Evolutionary conservation across 2,329 filamentous ascomycete species (phyloP), one percentile per base, ranked within the genome.

Genomic region (Aspergillus tubingensis): DNA sequence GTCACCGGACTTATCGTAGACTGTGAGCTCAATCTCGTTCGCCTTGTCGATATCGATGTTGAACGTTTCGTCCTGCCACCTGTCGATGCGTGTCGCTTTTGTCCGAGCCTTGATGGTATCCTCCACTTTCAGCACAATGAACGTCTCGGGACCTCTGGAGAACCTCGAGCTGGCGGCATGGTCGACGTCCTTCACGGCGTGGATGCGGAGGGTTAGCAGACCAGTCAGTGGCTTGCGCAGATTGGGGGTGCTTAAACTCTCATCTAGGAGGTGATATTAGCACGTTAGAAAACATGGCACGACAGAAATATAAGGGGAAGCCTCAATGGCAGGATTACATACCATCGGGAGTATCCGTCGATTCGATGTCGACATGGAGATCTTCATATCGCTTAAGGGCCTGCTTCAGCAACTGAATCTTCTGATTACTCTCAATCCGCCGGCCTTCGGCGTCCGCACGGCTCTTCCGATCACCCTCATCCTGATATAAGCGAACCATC

Each of bases 391-490:
- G 85, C 80, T 96, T 96, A 73, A 99, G 83, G 52, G 95, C 93
- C 80, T 98, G 93, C 80, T 96, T 96, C 66, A 99, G 82, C 65
- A 99, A 84, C 70, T 96, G 88, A 52, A 99, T 97, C 81, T 99
- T 99, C 77, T 98, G 94, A 76, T 93, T 96, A 80, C 94, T 98
- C 80, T 99, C 95, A 62, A 96, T 89, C 60, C 91, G 86, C 72
- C 92, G 88, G 53, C 89, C 91, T 69, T 96, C 92, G 44, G 95
- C 95, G 77, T 99, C 95, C 60, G 91, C 88, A 75, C 90, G 91
- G 80, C 94, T 98, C 82, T 96, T 97, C 69, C 93, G 88, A 74
- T 99, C 95, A 30, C 95, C 94, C 76, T 98, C 95, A 85, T 98
- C 95, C 74, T 95, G 89, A 74, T 99, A 99, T 38, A 99, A 83